Percentiles rank a stretch among this genome's conserved stretches.
Evolutionary conservation across 192 early-diverging fungal genomes (phyloP).

Genomic region (Ambispora gerdemannii): DNA sequence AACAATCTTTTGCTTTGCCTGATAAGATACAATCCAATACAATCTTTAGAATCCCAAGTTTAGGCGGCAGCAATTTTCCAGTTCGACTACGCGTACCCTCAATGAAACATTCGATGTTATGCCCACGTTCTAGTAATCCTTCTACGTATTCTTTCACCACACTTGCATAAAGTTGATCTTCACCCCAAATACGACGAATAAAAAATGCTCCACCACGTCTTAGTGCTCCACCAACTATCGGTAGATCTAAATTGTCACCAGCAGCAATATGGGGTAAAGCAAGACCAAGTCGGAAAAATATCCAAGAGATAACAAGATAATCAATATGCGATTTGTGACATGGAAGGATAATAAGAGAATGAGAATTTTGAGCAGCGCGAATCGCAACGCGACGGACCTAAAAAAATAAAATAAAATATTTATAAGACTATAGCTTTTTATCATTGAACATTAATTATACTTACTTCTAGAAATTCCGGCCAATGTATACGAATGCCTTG

Average conservation of each 20-base stretch:
- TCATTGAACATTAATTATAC: not conserved
- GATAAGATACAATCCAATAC: conserved; percentile 68
- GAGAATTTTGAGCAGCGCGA: conserved; percentile 56
- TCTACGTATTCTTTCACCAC: conserved; percentile 77
- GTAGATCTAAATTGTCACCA: conserved; percentile 81
- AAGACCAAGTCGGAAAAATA: conserved; percentile 77
- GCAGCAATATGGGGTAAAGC: conserved; percentile 81
- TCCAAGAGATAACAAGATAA: conserved; percentile 76
- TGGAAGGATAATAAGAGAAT: conserved; percentile 75
- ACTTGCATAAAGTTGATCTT: conserved; percentile 66
- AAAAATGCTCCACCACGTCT: conserved; percentile 73
- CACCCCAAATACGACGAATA: conserved; percentile 75
- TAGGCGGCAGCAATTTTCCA: conserved; percentile 77
- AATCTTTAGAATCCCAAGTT: conserved; percentile 81
- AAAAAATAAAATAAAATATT: conserved; percentile 1
- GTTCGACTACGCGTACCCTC: conserved; percentile 80
- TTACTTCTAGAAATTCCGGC: conserved; percentile 68
- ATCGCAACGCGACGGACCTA: conserved; percentile 55
- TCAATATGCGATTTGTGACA: conserved; percentile 87
- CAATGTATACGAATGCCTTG: conserved; percentile 83
- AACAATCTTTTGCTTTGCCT: conserved; percentile 60
- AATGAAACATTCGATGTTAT: conserved; percentile 80
- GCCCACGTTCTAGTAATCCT: conserved; percentile 64
- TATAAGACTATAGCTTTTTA: not conserved
- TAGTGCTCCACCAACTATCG: conserved; percentile 63